Evolutionary conservation across 1,284 basidiomycete species (phyloP).

Genomic region (Cutaneotrichosporon arboriforme): DNA sequence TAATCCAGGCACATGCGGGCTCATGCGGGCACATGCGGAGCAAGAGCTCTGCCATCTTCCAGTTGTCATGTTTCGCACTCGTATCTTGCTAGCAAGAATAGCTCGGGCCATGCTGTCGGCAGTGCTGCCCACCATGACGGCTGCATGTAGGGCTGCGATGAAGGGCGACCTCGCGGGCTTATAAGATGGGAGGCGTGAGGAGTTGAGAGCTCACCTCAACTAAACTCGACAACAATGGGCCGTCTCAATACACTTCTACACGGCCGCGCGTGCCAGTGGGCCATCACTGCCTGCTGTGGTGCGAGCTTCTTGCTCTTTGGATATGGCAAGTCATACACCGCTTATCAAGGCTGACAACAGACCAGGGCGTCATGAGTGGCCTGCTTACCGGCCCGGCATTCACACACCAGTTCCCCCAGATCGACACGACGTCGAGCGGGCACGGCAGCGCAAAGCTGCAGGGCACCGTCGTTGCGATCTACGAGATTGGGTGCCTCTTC

Average conservation of each 20-base stretch:
- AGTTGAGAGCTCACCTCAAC: not conserved
- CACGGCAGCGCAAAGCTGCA: slow-evolving; percentile 27
- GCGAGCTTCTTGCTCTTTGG: slow-evolving; percentile 27
- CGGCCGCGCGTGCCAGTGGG: not conserved
- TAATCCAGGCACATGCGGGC: not conserved
- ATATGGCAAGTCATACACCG: slow-evolving; percentile 15
- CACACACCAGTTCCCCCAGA: slow-evolving; percentile 17
- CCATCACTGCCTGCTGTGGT: slow-evolving; percentile 3
- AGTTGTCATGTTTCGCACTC: too few species aligned
- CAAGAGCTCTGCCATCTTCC: too few species aligned
- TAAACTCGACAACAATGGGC: not conserved
- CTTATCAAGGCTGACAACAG: slow-evolving; percentile 3
- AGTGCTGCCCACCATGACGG: too few species aligned
- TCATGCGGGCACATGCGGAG: too few species aligned
- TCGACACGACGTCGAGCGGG: slow-evolving; percentile 14
- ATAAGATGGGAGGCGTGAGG: not conserved
- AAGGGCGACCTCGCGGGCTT: not conserved
- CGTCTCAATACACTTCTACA: not conserved
- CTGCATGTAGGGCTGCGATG: too few species aligned
- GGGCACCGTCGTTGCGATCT: slow-evolving; percentile 28
- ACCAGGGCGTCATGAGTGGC: slow-evolving; percentile 49
- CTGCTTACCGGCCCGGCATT: slow-evolving; percentile 33
- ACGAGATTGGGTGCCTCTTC: slow-evolving; percentile 6
- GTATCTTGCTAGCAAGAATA: too few species aligned
- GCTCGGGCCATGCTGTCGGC: too few species aligned